Conservation (phyloP, 2,329 filamentous ascomycete genomes). For the Thelonectria blattea region DNA sequence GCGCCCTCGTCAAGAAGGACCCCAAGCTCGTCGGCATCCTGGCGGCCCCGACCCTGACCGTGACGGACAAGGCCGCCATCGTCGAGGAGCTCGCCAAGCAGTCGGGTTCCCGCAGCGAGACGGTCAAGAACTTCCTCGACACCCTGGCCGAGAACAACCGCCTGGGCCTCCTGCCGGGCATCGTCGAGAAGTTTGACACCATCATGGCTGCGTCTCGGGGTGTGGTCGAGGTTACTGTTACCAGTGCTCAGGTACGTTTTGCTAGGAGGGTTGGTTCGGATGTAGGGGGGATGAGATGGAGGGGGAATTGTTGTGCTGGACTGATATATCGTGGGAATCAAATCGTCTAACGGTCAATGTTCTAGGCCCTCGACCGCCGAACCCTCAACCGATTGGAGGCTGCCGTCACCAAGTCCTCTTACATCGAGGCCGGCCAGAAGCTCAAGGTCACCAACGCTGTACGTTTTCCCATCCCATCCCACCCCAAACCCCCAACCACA, state of each 20-base stretch:
- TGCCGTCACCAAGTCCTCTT: slow-evolving; percentile 87
- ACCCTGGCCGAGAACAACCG: slow-evolving; percentile 97
- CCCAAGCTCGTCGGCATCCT: slow-evolving; percentile 80
- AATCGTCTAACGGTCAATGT: slow-evolving; percentile 35
- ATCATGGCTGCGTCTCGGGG: slow-evolving; percentile 89
- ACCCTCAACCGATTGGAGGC: slow-evolving; percentile 84
- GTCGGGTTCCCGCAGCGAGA: slow-evolving; percentile 74
- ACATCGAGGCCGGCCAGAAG: slow-evolving; percentile 92
- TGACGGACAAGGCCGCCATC: slow-evolving; percentile 83
- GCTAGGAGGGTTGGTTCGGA: slow-evolving; percentile 11
- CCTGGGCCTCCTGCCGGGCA: slow-evolving; percentile 78
- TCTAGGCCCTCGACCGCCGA: slow-evolving; percentile 82
- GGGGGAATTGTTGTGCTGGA: not conserved
- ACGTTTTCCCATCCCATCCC: slow-evolving; percentile 36
- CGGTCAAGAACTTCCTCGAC: slow-evolving; percentile 90
- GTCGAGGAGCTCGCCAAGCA: slow-evolving; percentile 88
- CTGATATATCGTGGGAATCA: slow-evolving; percentile 2
- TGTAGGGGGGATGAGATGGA: slow-evolving; percentile 10
- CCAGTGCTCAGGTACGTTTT: slow-evolving; percentile 86
- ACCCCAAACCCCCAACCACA: not conserved
- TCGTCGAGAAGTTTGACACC: slow-evolving; percentile 84
- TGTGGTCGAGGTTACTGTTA: slow-evolving; percentile 92
- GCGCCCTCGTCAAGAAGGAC: slow-evolving; percentile 79
- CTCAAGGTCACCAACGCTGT: slow-evolving; percentile 95
- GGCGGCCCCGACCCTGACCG: slow-evolving; percentile 77